Evolutionary conservation across 2,329 filamentous ascomycete species (phyloP).

Genomic region (Podosphaera aphanis): DNA sequence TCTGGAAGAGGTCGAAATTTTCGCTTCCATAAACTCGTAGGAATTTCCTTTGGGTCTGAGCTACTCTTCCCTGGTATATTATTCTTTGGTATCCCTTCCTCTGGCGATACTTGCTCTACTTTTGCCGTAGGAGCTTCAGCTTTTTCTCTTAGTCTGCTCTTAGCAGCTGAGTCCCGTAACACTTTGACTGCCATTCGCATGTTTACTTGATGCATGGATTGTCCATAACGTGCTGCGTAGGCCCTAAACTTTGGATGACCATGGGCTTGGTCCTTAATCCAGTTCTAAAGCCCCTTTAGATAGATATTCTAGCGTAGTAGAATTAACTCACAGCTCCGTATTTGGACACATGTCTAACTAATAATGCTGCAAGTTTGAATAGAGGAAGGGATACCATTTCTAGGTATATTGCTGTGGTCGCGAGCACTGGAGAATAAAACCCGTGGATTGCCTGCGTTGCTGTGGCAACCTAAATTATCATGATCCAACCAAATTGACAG

Average conservation of each 20-base stretch:
- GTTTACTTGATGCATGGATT: constrained; percentile 41
- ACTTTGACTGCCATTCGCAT: constrained; percentile 39
- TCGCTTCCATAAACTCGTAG: constrained; percentile 33
- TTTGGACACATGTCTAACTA: constrained; percentile 42
- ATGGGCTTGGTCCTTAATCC: constrained; percentile 40
- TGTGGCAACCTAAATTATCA: not conserved
- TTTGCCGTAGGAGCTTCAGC: constrained; percentile 41
- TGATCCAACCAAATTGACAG: too few relatives aligned
- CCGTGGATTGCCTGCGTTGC: not conserved
- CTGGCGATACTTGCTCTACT: constrained; percentile 34
- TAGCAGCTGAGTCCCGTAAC: constrained; percentile 32
- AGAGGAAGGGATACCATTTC: constrained; percentile 40
- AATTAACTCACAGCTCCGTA: constrained; percentile 36
- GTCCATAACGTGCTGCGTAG: constrained; percentile 37
- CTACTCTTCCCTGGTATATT: constrained; percentile 18
- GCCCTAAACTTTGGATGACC: constrained; percentile 36
- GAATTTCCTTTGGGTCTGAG: constrained; percentile 11
- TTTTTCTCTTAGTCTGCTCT: constrained; percentile 34
- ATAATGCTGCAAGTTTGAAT: constrained; percentile 42
- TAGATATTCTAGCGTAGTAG: not conserved
- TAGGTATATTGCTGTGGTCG: not conserved
- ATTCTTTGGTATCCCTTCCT: constrained; percentile 25
- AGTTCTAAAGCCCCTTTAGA: constrained; percentile 25
- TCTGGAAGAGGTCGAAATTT: constrained; percentile 41
- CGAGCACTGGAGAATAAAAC: not conserved